phyloP scores from a whole-genome alignment of 805 yeast genomes.

The Cyberlindnera japonica region DNA sequence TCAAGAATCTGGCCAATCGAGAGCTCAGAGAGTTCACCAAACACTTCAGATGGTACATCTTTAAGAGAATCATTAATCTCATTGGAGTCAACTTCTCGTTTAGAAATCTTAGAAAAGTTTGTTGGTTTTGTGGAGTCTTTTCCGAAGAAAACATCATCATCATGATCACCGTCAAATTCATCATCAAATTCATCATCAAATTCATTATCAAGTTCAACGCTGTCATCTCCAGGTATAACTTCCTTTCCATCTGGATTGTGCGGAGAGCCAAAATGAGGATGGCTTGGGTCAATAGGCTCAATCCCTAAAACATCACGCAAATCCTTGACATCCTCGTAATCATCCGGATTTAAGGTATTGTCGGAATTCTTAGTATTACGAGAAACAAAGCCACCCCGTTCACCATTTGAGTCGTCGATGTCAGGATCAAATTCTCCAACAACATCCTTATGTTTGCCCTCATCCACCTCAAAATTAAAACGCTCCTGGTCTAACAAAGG shows the following conservation, averaged over 20 bases:
- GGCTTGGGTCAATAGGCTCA: slow-evolving; percentile 5
- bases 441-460: too few species aligned
- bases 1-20: slow-evolving; percentile 8
- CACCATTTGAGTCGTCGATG: too few species aligned
- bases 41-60: not conserved
- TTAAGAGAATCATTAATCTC: not conserved
- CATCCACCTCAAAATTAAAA: too few species aligned
- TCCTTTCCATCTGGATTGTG: not conserved
- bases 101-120: not conserved
- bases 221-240: not conserved
- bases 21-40: slow-evolving; percentile 4
- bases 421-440: not conserved
- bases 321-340: slow-evolving; percentile 4
- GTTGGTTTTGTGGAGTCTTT: not conserved
- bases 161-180: not conserved
- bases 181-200: not conserved
- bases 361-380: too few species aligned
- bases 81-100: slow-evolving; percentile 1
- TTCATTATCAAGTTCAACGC: not conserved
- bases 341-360: slow-evolving; percentile 8
- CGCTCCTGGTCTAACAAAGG: too few species aligned
- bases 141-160: not conserved
- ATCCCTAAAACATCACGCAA: slow-evolving; percentile 3
- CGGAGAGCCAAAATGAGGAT: not conserved
- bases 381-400: too few species aligned